phyloP scores from a whole-genome alignment of 2,329 filamentous ascomycete genomes.

The Gnomoniopsis sp. region DNA sequence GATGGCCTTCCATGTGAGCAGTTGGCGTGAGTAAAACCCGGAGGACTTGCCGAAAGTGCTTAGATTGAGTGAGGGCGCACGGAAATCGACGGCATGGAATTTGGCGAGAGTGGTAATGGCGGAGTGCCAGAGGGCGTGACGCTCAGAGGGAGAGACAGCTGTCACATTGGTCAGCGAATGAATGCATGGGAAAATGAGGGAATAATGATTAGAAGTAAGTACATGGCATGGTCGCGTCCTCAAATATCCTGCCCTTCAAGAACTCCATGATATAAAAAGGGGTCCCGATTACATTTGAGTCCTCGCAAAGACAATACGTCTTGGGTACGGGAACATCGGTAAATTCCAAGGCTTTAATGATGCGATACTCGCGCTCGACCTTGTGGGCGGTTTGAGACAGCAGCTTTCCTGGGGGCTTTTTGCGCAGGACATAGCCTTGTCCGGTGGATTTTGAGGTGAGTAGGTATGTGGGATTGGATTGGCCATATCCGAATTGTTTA shows the following conservation, averaged over 20 bases:
- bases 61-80: slow-evolving; percentile 62
- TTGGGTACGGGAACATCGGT: slow-evolving; percentile 85
- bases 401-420: slow-evolving; percentile 94
- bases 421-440: slow-evolving; percentile 81
- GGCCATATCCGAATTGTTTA: slow-evolving; percentile 96
- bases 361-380: slow-evolving; percentile 91
- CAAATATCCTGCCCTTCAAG: slow-evolving; percentile 88
- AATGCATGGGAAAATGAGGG: too few relatives aligned
- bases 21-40: slow-evolving; percentile 84
- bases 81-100: slow-evolving; percentile 68
- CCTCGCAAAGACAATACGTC: slow-evolving; percentile 82
- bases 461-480: slow-evolving; percentile 96
- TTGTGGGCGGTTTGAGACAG: slow-evolving; percentile 92
- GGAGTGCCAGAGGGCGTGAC: slow-evolving; percentile 79
- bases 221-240: slow-evolving; percentile 48
- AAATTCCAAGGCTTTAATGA: slow-evolving; percentile 74
- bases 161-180: slow-evolving; percentile 27
- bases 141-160: slow-evolving; percentile 62
- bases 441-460: slow-evolving; percentile 66
- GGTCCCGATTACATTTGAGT: slow-evolving; percentile 75
- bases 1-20: slow-evolving; percentile 77
- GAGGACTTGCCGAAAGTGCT: slow-evolving; percentile 66
- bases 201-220: not conserved
- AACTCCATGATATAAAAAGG: slow-evolving; percentile 98
- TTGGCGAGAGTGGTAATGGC: slow-evolving; percentile 80